Percentiles rank a stretch among this genome's conserved stretches.
phyloP scores from a whole-genome alignment of 139 green algal genomes.

The Chlamydomonas asymmetrica region DNA sequence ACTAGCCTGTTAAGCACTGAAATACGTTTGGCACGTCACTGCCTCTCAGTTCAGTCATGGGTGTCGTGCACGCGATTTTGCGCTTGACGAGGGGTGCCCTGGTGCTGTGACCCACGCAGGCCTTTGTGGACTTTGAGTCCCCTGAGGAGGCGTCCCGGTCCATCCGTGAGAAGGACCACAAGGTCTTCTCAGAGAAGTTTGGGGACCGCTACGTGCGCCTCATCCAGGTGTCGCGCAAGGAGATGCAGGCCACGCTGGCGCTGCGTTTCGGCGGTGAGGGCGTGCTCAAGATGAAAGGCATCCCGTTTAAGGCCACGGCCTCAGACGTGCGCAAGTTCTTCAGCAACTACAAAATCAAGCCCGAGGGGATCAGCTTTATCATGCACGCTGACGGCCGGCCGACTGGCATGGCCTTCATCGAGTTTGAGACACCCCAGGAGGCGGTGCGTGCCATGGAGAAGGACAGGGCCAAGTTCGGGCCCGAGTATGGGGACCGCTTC shows the following conservation, averaged over 20 bases:
- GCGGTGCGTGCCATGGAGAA: slow-evolving; percentile 70
- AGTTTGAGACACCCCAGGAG: slow-evolving; percentile 82
- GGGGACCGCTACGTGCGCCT: slow-evolving; percentile 65
- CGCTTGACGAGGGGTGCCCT: background rate
- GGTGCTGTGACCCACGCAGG: slow-evolving; percentile 34
- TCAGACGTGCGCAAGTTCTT: slow-evolving; percentile 67
- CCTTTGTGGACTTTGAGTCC: slow-evolving; percentile 76
- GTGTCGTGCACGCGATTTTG: background rate
- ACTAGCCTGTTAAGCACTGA: too few relatives aligned
- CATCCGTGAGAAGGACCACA: slow-evolving; percentile 66
- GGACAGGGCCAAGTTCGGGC: slow-evolving; percentile 71
- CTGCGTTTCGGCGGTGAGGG: slow-evolving; percentile 70
- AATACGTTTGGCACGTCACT: too few relatives aligned
- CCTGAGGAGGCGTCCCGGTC: slow-evolving; percentile 58
- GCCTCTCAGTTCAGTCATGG: background rate
- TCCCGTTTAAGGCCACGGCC: slow-evolving; percentile 64
- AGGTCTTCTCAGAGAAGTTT: slow-evolving; percentile 68
- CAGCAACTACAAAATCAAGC: slow-evolving; percentile 56
- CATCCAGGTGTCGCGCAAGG: slow-evolving; percentile 66
- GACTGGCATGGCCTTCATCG: slow-evolving; percentile 85
- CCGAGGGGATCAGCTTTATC: slow-evolving; percentile 77
- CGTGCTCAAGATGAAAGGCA: slow-evolving; percentile 76
- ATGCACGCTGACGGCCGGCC: slow-evolving; percentile 71
- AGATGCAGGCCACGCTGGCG: slow-evolving; percentile 69
- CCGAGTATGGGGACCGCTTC: slow-evolving; percentile 72